A percentile compares a stretch with the other conserved stretches of the same genome.
phyloP scores from a whole-genome alignment of 2,329 filamentous ascomycete species.

The Monosporascus sp. region DNA sequence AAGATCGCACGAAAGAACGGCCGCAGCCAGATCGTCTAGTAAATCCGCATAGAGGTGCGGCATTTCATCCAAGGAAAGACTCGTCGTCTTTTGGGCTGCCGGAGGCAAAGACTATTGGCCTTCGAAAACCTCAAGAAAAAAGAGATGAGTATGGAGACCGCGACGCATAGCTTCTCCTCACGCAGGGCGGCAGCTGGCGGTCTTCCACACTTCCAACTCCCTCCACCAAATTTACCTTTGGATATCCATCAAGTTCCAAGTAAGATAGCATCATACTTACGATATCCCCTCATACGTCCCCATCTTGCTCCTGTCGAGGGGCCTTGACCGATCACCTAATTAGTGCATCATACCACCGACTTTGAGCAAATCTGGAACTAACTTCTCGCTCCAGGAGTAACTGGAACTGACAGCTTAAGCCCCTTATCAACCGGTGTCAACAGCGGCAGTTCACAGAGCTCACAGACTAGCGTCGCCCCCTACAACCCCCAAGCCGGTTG shows the following conservation, averaged over 20 bases:
- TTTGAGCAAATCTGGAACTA: conserved; percentile 20
- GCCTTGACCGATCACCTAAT: no score
- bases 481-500: conserved; percentile 57
- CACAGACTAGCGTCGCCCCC: conserved; percentile 46
- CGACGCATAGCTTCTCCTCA: conserved; percentile 55
- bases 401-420: conserved; percentile 54
- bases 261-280: conserved; percentile 20
- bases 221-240: conserved; percentile 27
- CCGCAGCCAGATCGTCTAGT: not conserved
- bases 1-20: not conserved
- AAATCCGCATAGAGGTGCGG: not conserved
- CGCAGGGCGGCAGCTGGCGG: conserved; percentile 65
- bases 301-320: not conserved
- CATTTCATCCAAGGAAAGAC: not conserved
- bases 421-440: conserved; percentile 57
- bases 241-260: conserved; percentile 27
- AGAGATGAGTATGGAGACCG: conserved; percentile 22
- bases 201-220: conserved; percentile 45
- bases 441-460: conserved; percentile 52
- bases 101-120: not conserved
- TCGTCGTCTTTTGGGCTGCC: not conserved
- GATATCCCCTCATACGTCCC: conserved; percentile 2
- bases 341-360: no score
- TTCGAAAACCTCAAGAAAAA: not conserved
- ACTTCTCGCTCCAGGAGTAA: conserved; percentile 39